Base-by-base conservation (phyloP, 2,329 filamentous ascomycete genomes). In the Aspergillus pseudoterreus region DNA sequence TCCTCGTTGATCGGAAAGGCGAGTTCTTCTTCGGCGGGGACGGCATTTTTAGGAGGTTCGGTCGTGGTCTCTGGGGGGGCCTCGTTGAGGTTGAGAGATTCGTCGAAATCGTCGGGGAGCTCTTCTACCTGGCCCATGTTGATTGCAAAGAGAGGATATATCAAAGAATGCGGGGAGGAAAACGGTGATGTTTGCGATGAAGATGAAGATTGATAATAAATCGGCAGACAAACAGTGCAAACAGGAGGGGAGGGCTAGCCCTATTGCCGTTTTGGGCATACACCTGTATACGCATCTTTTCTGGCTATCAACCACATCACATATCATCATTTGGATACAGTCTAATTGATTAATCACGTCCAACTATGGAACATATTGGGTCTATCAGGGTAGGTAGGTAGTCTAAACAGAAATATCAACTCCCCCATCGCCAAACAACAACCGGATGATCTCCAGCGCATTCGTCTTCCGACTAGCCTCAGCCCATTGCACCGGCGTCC, bases 111-210 rank as follows among this genome's bases (percentile, higher is more conserved):
- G 59, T 78, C 75, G 33, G 76, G 75, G 30, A 79, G 72, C 59
- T 79, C 76, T 64, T 79, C 73, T 35, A 79, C 67, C 33, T 71
- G 69, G 2, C 84, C 84, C 62, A 88, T 74, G 30, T 43, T 63
- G 58, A 45, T 42, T 38, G 33, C 21, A 35, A 27, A 10, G 17
- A 45, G 41, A 17, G 14, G 24, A 6, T 24, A 24, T 24, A 39
- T 32, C 6, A 9, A 11, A 14, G 12, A 17, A 6, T 24, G 17
- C 17, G 27, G 24, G 32, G 30, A 42, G 39, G 22, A 19, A n/a
- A n/a, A 42, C 14, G 12, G 19, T 6, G 27, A 3, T n/a, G 15
- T 22, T 22, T n/a, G 52, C 35, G 21, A 22, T 36, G 42, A 32
- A 43, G 45, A 47, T 48, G 44, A 30, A 38, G 30, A 19, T 30